phyloP scores from a whole-genome alignment of 2,329 filamentous ascomycete species.

The Plenodomus tracheiphilus region DNA sequence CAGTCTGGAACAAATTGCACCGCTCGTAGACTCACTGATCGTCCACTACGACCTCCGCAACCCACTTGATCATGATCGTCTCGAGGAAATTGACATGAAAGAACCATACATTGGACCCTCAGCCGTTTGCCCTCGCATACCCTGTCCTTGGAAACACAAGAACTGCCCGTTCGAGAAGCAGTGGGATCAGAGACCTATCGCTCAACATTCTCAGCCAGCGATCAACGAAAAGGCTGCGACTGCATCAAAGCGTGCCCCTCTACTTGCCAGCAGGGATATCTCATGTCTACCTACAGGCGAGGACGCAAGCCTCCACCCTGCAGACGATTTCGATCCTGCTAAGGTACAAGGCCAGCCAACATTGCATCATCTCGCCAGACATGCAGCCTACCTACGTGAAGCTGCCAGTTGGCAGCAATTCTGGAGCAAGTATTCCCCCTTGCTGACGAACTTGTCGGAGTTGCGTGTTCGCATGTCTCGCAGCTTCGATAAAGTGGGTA shows the following conservation, averaged over 20 bases:
- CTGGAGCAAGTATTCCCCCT: slow-evolving; percentile 22
- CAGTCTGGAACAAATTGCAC: slow-evolving; percentile 18
- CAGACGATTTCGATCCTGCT: slow-evolving; percentile 5
- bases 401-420: slow-evolving; percentile 31
- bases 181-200: neutral
- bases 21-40: slow-evolving; percentile 21
- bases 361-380: slow-evolving; percentile 16
- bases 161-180: slow-evolving; percentile 7
- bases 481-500: slow-evolving; percentile 19
- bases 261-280: slow-evolving; percentile 9
- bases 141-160: slow-evolving; percentile 9
- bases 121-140: slow-evolving; percentile 11
- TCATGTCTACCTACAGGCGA: slow-evolving; percentile 15
- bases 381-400: slow-evolving; percentile 25
- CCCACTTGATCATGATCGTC: slow-evolving; percentile 15
- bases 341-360: neutral
- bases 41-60: slow-evolving; percentile 32
- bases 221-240: neutral
- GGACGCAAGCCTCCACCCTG: slow-evolving; percentile 4
- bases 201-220: neutral
- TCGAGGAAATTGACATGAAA: slow-evolving; percentile 15
- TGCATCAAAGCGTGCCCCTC: neutral
- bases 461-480: slow-evolving; percentile 29
- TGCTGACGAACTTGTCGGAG: slow-evolving; percentile 14
- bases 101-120: slow-evolving; percentile 5